These are phyloP conservation scores for Boletus insuetus DNA, from an alignment of 768 basidiomycete species.

Conservation along the genomic window DNA sequence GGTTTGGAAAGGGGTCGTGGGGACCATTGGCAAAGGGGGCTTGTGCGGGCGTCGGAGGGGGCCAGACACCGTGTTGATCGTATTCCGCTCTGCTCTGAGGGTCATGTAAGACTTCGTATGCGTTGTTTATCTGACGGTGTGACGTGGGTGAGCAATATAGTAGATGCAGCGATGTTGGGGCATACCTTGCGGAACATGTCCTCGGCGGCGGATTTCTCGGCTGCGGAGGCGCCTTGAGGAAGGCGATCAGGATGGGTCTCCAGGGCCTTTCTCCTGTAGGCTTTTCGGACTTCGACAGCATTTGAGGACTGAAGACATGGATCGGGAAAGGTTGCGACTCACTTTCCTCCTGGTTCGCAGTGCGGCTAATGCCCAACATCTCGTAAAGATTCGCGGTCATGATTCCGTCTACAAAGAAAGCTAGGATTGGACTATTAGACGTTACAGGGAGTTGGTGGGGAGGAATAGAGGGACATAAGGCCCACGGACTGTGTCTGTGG, in stretches of 20 bases:
- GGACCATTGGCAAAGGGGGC: conserved; percentile 12
- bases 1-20: conserved; percentile 16
- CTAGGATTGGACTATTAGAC: not conserved
- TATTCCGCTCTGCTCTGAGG: conserved; percentile 60
- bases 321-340: conserved; percentile 23
- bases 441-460: not conserved
- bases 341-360: conserved; percentile 67
- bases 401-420: not conserved
- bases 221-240: conserved; percentile 49
- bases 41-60: conserved; percentile 46
- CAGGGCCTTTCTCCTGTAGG: conserved; percentile 72
- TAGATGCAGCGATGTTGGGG: not conserved
- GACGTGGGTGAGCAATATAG: not conserved
- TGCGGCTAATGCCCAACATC: conserved; percentile 47
- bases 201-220: conserved; percentile 58
- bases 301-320: conserved; percentile 2
- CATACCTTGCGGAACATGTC: conserved; percentile 50
- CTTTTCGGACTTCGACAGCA: conserved; percentile 57
- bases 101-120: conserved; percentile 73
- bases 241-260: conserved; percentile 77
- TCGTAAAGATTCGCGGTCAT: conserved; percentile 69
- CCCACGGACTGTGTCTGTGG: not conserved
- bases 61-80: conserved; percentile 73
- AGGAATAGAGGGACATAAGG: not conserved
- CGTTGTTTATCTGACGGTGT: conserved; percentile 59